phyloP scores from a whole-genome alignment of 139 green algal species.

The Chlamydomonas applanata region DNA sequence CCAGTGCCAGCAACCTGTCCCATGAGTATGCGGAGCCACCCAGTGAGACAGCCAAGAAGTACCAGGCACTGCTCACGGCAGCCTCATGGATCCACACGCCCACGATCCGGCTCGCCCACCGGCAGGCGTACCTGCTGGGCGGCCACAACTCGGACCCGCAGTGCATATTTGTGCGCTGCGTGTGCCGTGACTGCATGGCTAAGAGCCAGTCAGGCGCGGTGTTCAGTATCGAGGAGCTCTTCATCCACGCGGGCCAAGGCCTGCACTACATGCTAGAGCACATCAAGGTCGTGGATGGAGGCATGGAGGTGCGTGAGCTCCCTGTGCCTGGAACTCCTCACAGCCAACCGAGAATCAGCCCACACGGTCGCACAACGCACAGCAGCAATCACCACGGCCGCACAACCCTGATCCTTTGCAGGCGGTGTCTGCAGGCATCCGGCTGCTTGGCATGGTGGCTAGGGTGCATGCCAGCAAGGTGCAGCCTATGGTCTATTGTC shows the following conservation, averaged over 20 bases:
- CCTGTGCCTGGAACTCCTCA: no score
- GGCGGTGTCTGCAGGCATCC: no score
- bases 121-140: constrained; percentile 7
- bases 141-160: constrained; percentile 2
- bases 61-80: not conserved
- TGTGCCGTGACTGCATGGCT: constrained; percentile 2
- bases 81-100: constrained; percentile 4
- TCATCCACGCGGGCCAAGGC: not conserved
- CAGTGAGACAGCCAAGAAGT: not conserved
- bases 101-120: not conserved
- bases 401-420: no score
- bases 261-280: not conserved
- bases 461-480: no score
- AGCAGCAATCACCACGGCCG: no score
- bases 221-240: constrained; percentile 4
- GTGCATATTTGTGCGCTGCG: constrained; percentile 3
- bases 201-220: constrained; percentile 6
- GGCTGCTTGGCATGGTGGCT: no score
- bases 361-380: no score
- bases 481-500: no score
- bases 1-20: no score
- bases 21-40: no score
- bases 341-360: no score
- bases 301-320: not conserved
- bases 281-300: constrained; percentile 1